Percentiles rank a stretch among this genome's conserved stretches.
phyloP scores from a whole-genome alignment of 1,139 yeast species.

The Kluyveromyces sp. region DNA sequence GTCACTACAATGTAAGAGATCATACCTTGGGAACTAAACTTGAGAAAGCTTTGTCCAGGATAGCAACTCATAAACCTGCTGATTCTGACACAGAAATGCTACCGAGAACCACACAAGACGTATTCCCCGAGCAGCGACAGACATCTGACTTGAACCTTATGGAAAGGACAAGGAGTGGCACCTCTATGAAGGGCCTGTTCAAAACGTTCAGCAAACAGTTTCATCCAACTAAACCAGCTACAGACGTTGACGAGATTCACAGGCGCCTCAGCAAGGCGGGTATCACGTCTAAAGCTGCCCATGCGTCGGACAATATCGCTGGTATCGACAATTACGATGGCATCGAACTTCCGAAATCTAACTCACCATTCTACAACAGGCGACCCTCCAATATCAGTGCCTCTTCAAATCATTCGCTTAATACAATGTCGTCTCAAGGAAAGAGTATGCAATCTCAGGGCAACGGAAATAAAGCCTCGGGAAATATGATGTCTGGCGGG shows the following conservation, averaged over 20 bases:
- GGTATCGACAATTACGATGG: slow-evolving; percentile 30
- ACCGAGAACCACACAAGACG: slow-evolving; percentile 22
- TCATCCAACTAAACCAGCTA: slow-evolving; percentile 16
- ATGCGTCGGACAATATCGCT: slow-evolving; percentile 39
- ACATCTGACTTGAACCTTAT: slow-evolving; percentile 2
- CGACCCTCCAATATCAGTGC: slow-evolving; percentile 1
- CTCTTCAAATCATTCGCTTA: background rate
- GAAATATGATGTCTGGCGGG: background rate
- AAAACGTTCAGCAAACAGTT: slow-evolving; percentile 20
- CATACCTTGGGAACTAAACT: slow-evolving; percentile 33
- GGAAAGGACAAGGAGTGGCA: slow-evolving; percentile 5
- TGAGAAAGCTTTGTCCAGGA: slow-evolving; percentile 27
- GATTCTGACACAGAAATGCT: slow-evolving; percentile 4
- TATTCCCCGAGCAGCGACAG: slow-evolving; percentile 16
- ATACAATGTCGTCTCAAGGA: background rate
- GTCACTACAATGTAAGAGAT: slow-evolving; percentile 32
- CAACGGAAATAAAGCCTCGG: background rate
- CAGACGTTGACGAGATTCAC: slow-evolving; percentile 29
- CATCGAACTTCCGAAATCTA: slow-evolving; percentile 7
- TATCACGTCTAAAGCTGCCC: slow-evolving; percentile 37
- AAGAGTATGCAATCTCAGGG: background rate
- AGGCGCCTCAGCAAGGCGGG: slow-evolving; percentile 33
- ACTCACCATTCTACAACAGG: slow-evolving; percentile 3
- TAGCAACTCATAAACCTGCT: slow-evolving; percentile 10
- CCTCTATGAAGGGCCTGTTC: slow-evolving; percentile 12